Percentiles rank a stretch among this genome's conserved stretches.
Conservation (phyloP, 208 protist species). For the Balamuthia mandrillaris region DNA sequence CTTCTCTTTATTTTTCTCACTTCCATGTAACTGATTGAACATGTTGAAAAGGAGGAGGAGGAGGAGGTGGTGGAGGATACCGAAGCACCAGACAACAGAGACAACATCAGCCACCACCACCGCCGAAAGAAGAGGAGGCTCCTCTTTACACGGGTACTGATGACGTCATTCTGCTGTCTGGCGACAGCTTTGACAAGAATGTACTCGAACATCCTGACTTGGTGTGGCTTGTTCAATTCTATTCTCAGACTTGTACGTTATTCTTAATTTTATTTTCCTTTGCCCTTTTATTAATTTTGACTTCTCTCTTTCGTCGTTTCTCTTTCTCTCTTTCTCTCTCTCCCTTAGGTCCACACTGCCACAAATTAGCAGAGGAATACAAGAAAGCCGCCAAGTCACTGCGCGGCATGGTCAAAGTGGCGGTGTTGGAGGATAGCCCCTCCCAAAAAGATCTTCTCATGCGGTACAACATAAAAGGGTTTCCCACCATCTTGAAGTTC, state of each 20-base stretch:
- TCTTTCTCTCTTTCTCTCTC: too few species aligned
- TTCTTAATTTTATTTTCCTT: neutral
- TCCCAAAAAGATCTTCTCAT: neutral
- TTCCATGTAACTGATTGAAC: neutral
- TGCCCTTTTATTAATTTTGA: too few species aligned
- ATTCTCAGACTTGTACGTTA: neutral
- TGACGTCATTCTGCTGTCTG: conserved; percentile 12
- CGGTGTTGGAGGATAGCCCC: conserved; percentile 28
- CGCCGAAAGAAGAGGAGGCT: too few species aligned
- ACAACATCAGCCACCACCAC: too few species aligned
- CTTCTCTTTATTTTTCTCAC: neutral
- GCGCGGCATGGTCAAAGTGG: conserved; percentile 26
- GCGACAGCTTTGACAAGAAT: neutral
- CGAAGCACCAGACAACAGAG: too few species aligned
- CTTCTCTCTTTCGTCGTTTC: too few species aligned
- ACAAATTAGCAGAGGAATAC: neutral
- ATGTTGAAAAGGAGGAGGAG: neutral
- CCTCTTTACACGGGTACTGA: neutral
- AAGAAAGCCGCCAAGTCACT: conserved; percentile 13
- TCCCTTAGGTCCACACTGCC: conserved; percentile 9
- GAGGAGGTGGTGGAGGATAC: too few species aligned
- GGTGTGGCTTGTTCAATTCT: conserved; percentile 34
- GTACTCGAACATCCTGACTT: neutral
- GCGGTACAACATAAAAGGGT: neutral
- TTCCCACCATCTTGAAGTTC: neutral